Conservation (phyloP, 768 basidiomycete species). For the Mycena albidolilacea region DNA sequence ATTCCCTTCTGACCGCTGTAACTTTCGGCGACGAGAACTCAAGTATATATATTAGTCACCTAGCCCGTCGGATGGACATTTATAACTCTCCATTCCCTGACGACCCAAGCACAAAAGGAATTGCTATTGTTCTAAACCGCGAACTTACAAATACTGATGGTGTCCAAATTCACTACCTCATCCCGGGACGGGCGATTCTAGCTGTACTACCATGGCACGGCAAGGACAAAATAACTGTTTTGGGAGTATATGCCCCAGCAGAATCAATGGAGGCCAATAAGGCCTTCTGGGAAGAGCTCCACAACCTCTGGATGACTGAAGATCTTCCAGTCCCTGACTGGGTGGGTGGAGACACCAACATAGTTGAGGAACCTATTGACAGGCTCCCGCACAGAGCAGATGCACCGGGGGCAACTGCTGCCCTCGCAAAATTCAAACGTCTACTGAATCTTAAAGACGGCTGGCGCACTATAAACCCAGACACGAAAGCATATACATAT, state of each 20-base stretch:
- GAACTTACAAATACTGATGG: too few relatives aligned
- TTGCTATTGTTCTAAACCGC: constrained; percentile 36
- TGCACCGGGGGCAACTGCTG: neutral
- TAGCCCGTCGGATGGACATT: neutral
- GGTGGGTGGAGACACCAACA: constrained; percentile 5
- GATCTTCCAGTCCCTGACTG: too few relatives aligned
- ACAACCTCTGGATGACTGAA: constrained; percentile 4
- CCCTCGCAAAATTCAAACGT: constrained; percentile 11
- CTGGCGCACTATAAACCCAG: constrained; percentile 7
- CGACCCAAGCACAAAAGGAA: constrained; percentile 1
- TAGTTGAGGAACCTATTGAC: constrained; percentile 17
- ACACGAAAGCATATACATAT: constrained; percentile 28
- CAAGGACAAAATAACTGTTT: neutral
- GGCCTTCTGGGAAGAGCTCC: constrained; percentile 8
- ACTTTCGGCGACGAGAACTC: too few relatives aligned
- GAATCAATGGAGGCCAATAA: neutral
- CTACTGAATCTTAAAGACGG: constrained; percentile 19
- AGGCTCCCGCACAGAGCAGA: constrained; percentile 12
- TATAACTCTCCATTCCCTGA: constrained; percentile 4
- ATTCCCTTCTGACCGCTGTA: too few relatives aligned
- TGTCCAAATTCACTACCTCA: too few relatives aligned
- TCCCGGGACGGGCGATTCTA: too few relatives aligned
- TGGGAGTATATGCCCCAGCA: constrained; percentile 28
- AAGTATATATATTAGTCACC: too few relatives aligned
- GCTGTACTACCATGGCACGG: constrained; percentile 20